Conservation (phyloP, 257 asterid genomes). For the Nicotiana paniculata region DNA sequence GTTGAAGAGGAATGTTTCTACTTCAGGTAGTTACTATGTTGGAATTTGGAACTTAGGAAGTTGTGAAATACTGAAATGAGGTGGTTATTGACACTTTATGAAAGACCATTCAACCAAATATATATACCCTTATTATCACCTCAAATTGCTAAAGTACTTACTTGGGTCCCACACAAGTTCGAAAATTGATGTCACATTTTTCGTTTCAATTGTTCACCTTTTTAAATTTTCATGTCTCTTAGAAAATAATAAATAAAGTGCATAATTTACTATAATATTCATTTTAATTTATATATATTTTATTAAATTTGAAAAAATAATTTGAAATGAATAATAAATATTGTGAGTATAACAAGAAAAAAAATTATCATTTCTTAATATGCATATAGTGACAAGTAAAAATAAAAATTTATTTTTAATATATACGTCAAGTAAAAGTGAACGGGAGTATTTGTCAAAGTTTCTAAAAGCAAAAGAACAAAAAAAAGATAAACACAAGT, state of each 20-base stretch:
- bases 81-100: constrained; percentile 41
- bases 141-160: constrained; percentile 13
- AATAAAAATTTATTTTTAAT: too few species aligned
- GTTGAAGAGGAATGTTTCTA: not conserved
- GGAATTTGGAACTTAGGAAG: constrained; percentile 1
- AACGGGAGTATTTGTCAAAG: not conserved
- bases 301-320: too few species aligned
- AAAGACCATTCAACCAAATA: constrained; percentile 23
- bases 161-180: not conserved
- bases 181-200: not conserved
- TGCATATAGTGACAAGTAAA: too few species aligned
- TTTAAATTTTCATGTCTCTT: too few species aligned
- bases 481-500: not conserved
- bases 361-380: too few species aligned
- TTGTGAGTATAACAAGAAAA: too few species aligned
- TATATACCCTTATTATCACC: constrained; percentile 12
- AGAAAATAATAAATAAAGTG: too few species aligned
- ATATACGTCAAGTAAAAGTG: too few species aligned
- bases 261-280: too few species aligned
- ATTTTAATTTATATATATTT: too few species aligned
- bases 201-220: too few species aligned
- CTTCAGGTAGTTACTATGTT: constrained; percentile 14
- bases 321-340: too few species aligned
- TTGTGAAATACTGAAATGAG: constrained; percentile 4
- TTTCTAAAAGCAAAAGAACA: not conserved